Evolutionary conservation across 192 early-diverging fungal species (phyloP).

Genomic region (Coemansia sp.): DNA sequence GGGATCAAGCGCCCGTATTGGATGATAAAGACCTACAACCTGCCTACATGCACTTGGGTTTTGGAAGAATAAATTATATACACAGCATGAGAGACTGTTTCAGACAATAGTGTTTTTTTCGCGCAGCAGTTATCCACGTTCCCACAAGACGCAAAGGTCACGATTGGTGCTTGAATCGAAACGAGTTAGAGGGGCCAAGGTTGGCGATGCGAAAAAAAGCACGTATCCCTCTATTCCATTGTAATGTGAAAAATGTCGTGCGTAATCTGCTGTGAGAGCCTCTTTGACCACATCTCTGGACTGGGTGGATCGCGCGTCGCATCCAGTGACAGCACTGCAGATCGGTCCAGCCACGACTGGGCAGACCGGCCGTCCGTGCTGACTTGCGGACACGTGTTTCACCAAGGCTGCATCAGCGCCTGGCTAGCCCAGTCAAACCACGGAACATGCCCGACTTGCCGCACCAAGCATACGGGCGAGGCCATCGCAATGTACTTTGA

Average conservation of each 20-base stretch:
- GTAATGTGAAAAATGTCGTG: slow-evolving; percentile 32
- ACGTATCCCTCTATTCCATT: not conserved
- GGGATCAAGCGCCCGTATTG: slow-evolving; percentile 71
- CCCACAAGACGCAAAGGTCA: not conserved
- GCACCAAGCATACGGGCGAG: slow-evolving; percentile 18
- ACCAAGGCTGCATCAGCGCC: slow-evolving; percentile 35
- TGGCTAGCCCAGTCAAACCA: slow-evolving; percentile 31
- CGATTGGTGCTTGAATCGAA: not conserved
- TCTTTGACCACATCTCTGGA: slow-evolving; percentile 18
- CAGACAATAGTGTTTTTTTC: not conserved
- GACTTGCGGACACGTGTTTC: slow-evolving; percentile 46
- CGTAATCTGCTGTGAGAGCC: slow-evolving; percentile 41
- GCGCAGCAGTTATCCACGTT: not conserved
- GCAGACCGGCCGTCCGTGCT: slow-evolving; percentile 28
- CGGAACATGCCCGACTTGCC: slow-evolving; percentile 44
- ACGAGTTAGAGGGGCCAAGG: not conserved
- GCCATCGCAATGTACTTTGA: slow-evolving; percentile 37
- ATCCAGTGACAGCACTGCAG: not conserved
- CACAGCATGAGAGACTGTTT: not conserved
- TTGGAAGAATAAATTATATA: not conserved
- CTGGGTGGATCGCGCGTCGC: not conserved
- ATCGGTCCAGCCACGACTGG: slow-evolving; percentile 4
- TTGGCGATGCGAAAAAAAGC: not conserved
- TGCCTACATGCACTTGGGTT: slow-evolving; percentile 50
- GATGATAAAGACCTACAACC: slow-evolving; percentile 53